Base-by-base conservation (phyloP, 73 alveolate species). In the Halteria grandinella region DNA sequence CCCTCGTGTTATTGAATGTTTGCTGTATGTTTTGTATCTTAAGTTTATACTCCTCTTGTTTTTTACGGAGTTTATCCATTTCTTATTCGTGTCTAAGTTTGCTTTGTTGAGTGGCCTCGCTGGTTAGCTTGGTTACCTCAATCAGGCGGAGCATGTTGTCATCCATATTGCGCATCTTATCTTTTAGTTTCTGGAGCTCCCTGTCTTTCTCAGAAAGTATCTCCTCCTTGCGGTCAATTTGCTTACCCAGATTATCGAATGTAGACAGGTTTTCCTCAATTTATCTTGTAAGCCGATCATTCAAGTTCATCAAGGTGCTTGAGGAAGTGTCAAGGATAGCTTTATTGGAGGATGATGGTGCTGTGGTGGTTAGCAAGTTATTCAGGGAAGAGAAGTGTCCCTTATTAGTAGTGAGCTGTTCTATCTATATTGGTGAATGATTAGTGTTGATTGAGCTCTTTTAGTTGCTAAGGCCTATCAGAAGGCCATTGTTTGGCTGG, bases 251-350 rank as follows among this genome's bases (percentile, higher is more conserved):
- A 39, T 53, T 54, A 23, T 54, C 74, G 34, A 73, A 73, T 1
- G 55, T 25, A 2, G 15, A 25, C 29, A 73, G 15, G 27, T 73
- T 73, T 8, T 73, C 85, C 27, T 73, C 85, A 2, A 73, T 73
- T 53, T 73, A 54, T 25, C 36, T 73, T 12, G 85, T 48, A 0
- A 73, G 23, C 39, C 71, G 12, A 53, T 73, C 85, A 21, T 73
- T 73, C n/a, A 27, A 73, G 57, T 39, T 73, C 85, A 12, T 54
- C 11, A 1, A 73, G 51, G 15, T 66, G 80, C 43, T 66, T 66
- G 15, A 45, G 7, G 63, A 25, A 6, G 43, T 12, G n/a, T 66
- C 52, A 23, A 15, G 28, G n/a, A 10, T 3, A 15, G 41, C 48
- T 3, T 18, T 12, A 15, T 33, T 36, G 43, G 57, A 5, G 8